These are phyloP conservation scores for Suillus americanus DNA, from an alignment of 768 basidiomycete species.

Conservation along the genomic window DNA sequence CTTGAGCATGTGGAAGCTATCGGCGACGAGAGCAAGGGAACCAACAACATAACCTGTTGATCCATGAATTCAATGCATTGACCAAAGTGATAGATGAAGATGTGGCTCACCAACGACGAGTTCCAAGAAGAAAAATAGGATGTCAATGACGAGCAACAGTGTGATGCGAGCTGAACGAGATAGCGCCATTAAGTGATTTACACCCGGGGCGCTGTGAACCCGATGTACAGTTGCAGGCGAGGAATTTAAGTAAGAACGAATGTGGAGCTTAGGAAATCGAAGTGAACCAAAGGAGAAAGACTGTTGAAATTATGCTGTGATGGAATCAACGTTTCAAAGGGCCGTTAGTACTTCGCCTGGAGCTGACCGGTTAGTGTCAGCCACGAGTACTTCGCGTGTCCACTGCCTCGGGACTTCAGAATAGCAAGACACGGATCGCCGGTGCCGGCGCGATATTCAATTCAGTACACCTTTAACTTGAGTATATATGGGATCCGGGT, in stretches of 20 bases:
- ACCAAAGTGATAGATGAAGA: neutral
- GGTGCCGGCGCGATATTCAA: neutral
- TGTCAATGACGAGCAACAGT: slow-evolving; percentile 80
- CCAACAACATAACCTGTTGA: slow-evolving; percentile 85
- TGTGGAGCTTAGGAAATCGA: neutral
- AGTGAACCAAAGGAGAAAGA: neutral
- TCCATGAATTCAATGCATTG: too few species aligned
- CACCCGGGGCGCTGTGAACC: neutral
- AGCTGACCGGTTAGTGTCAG: neutral
- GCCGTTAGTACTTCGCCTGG: neutral
- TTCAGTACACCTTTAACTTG: neutral
- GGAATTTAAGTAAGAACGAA: neutral
- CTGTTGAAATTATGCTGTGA: neutral
- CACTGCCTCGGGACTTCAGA: neutral
- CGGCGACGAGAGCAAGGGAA: slow-evolving; percentile 91
- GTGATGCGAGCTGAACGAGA: slow-evolving; percentile 76
- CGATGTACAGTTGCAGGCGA: neutral
- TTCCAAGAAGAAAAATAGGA: slow-evolving; percentile 85
- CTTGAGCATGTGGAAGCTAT: slow-evolving; percentile 99
- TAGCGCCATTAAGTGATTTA: slow-evolving; percentile 28
- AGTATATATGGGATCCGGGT: too few species aligned
- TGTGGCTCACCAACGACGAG: slow-evolving; percentile 64
- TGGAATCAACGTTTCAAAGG: neutral
- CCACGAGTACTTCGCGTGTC: neutral
- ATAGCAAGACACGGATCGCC: neutral